Evolutionary conservation across 2,329 filamentous ascomycete species (phyloP).

Genomic region (Colletotrichum chlorophyti): DNA sequence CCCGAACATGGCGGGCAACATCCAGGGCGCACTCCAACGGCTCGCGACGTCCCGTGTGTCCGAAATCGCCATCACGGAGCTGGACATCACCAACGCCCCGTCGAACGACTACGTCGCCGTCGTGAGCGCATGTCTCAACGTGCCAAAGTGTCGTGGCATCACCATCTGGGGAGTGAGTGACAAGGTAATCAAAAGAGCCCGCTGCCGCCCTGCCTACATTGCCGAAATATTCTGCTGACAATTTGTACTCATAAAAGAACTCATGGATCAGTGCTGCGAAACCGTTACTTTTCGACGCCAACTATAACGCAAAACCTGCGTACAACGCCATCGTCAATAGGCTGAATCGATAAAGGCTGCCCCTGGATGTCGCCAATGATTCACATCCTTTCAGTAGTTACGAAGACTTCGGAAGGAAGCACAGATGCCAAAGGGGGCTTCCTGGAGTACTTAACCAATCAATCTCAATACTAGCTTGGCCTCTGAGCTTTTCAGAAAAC

Average conservation of each 20-base stretch:
- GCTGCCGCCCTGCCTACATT: too few species aligned
- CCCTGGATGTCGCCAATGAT: too few species aligned
- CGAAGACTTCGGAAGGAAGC: too few species aligned
- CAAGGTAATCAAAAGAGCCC: constrained; percentile 36
- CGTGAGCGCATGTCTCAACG: constrained; percentile 62
- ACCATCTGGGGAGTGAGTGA: constrained; percentile 67
- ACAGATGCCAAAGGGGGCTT: too few species aligned
- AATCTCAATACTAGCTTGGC: too few species aligned
- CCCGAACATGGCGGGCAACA: constrained; percentile 49
- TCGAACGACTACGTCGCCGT: constrained; percentile 63
- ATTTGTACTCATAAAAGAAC: too few species aligned
- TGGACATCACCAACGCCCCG: constrained; percentile 69
- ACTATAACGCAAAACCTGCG: constrained; percentile 57
- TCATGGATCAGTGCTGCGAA: constrained; percentile 56
- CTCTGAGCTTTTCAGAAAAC: too few species aligned
- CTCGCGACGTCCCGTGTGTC: constrained; percentile 55
- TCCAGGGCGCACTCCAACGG: constrained; percentile 55
- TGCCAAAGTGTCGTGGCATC: constrained; percentile 68
- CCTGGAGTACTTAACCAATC: too few species aligned
- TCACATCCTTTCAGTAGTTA: too few species aligned
- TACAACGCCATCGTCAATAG: constrained; percentile 53
- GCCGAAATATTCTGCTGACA: too few species aligned
- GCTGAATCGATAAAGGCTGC: constrained; percentile 29
- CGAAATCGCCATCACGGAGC: constrained; percentile 71
- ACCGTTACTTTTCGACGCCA: constrained; percentile 60